Evolutionary conservation across 108 stramenopile genomes (phyloP).

Genomic region (Cyclotella choctawhatcheeana): DNA sequence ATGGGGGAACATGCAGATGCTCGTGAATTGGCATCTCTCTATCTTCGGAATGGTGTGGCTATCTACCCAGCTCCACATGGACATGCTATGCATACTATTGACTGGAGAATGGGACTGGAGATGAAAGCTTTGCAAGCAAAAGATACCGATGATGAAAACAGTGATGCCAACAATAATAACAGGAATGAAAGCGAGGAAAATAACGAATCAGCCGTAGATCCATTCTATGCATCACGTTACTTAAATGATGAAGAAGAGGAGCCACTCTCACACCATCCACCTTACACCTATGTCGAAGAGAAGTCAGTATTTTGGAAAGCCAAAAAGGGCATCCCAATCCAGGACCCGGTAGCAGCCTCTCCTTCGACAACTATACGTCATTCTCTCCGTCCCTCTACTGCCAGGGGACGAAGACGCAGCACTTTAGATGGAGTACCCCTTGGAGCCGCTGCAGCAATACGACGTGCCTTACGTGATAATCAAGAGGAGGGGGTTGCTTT

Average conservation of each 20-base stretch:
- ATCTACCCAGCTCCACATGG: conserved; percentile 79
- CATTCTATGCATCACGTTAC: conserved; percentile 9
- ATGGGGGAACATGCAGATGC: conserved; percentile 78
- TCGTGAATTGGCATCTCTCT: conserved; percentile 74
- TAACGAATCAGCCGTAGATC: too few species aligned
- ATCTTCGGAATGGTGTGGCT: conserved; percentile 72
- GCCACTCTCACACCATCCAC: too few species aligned
- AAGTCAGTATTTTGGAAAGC: conserved; percentile 60
- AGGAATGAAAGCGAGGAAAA: neutral
- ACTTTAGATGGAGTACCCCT: too few species aligned
- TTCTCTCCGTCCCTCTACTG: too few species aligned
- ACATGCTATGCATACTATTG: conserved; percentile 73
- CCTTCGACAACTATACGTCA: neutral
- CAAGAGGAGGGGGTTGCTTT: neutral
- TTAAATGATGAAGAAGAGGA: neutral
- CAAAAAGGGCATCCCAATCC: conserved; percentile 20
- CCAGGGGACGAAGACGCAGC: too few species aligned
- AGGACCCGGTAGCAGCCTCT: too few species aligned
- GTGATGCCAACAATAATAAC: neutral
- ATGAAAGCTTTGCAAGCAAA: conserved; percentile 41
- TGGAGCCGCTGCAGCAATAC: too few species aligned
- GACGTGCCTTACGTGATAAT: neutral
- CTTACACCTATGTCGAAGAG: conserved; percentile 70
- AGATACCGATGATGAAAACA: conserved; percentile 12
- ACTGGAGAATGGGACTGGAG: conserved; percentile 80